phyloP scores from a whole-genome alignment of 2,329 filamentous ascomycete genomes.

The Fusarium tuaranense region DNA sequence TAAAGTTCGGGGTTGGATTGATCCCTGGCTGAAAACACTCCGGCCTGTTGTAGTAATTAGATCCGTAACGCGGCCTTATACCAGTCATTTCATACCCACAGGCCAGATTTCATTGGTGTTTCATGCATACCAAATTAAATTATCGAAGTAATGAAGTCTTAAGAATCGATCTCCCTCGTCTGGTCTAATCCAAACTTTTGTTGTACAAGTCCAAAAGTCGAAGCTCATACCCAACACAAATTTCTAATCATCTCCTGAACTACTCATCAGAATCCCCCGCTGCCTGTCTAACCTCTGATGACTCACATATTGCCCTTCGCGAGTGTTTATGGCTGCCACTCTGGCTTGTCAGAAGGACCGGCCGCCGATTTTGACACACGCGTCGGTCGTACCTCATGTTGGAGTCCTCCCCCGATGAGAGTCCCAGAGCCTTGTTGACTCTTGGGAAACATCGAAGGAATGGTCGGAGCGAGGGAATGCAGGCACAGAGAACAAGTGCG shows the following conservation, averaged over 20 bases:
- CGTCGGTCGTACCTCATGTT: neutral
- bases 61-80: neutral
- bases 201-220: neutral
- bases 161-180: neutral
- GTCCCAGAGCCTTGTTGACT: neutral
- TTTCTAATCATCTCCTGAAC: neutral
- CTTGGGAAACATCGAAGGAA: neutral
- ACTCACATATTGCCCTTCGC: neutral
- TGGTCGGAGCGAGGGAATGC: neutral
- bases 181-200: neutral
- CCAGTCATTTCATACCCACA: neutral
- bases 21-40: neutral
- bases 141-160: neutral
- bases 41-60: neutral
- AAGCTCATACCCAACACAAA: neutral
- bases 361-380: neutral
- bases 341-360: neutral
- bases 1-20: too few species aligned
- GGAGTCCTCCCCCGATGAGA: neutral
- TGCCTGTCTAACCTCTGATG: neutral
- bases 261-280: constrained; percentile 1
- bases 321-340: neutral
- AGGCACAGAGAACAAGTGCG: neutral
- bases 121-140: neutral
- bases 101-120: neutral